phyloP scores from a whole-genome alignment of 169 alveolate genomes.

The Plasmodium relictum region DNA sequence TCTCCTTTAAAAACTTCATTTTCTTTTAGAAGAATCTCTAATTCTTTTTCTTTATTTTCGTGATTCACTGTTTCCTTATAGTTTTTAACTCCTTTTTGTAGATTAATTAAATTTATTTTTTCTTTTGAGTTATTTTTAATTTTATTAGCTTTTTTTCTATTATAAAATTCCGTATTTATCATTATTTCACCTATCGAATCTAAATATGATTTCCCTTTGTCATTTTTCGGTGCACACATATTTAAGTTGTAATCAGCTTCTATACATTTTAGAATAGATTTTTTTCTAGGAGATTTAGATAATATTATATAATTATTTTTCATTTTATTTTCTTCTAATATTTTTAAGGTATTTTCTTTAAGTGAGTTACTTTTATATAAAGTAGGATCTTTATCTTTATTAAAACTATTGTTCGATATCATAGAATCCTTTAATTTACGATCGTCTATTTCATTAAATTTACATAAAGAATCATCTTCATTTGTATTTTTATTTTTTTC shows the following conservation, averaged over 20 bases:
- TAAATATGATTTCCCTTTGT: background rate
- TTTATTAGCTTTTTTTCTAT: background rate
- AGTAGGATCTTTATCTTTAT: background rate
- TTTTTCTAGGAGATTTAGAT: no score
- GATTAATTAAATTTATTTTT: background rate
- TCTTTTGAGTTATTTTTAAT: background rate
- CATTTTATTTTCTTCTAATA: background rate
- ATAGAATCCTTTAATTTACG: slow-evolving; percentile 1
- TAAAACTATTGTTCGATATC: background rate
- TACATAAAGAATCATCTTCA: background rate
- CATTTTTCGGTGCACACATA: background rate
- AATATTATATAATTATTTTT: no score
- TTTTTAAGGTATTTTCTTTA: background rate
- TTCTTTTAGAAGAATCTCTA: slow-evolving; percentile 27
- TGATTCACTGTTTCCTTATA: background rate
- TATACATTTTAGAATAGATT: no score
- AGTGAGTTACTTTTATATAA: background rate
- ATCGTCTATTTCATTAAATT: slow-evolving; percentile 4
- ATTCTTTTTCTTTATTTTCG: slow-evolving; percentile 21
- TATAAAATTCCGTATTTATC: background rate
- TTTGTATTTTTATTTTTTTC: slow-evolving; percentile 3
- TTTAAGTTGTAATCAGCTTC: no score
- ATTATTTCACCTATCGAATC: background rate
- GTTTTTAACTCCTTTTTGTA: background rate
- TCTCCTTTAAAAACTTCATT: slow-evolving; percentile 31